phyloP scores from a whole-genome alignment of 2,329 filamentous ascomycete genomes.

The Hypoxylon sp. region DNA sequence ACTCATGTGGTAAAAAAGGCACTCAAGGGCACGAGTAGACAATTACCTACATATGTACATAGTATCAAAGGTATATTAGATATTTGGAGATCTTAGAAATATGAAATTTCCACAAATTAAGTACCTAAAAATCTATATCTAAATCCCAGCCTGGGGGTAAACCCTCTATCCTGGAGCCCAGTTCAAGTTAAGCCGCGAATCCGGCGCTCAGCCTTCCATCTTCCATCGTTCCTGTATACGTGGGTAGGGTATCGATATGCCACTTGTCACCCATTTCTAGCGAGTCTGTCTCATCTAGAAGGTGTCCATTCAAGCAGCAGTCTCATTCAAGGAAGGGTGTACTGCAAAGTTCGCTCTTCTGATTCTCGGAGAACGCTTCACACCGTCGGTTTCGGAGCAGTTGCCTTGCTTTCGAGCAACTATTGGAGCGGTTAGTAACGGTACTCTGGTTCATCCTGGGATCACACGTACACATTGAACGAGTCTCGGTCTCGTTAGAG shows the following conservation, averaged over 20 bases:
- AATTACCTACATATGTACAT: neutral
- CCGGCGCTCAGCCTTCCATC: constrained; percentile 4
- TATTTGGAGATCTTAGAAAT: neutral
- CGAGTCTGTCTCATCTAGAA: neutral
- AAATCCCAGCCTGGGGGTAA: constrained; percentile 36
- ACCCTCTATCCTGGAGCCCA: constrained; percentile 32
- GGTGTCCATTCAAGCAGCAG: constrained; percentile 9
- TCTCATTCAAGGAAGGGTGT: constrained; percentile 24
- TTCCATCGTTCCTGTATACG: neutral
- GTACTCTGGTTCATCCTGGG: neutral
- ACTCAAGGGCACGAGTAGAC: neutral
- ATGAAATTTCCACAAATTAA: constrained; percentile 5
- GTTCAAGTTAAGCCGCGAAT: constrained; percentile 28
- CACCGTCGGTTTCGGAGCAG: constrained; percentile 19
- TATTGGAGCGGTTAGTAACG: constrained; percentile 2
- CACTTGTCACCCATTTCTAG: neutral
- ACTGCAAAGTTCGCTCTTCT: constrained; percentile 6
- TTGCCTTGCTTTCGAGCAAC: constrained; percentile 2
- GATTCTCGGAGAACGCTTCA: constrained; percentile 20
- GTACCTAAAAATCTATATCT: constrained; percentile 28
- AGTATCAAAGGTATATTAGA: no score
- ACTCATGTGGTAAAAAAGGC: neutral
- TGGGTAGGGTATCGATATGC: neutral
- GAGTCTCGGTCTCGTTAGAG: constrained; percentile 8
- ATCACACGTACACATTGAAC: constrained; percentile 12